Evolutionary conservation across 2,329 filamentous ascomycete genomes (phyloP).

Genomic region (Cladophialophora immunda): DNA sequence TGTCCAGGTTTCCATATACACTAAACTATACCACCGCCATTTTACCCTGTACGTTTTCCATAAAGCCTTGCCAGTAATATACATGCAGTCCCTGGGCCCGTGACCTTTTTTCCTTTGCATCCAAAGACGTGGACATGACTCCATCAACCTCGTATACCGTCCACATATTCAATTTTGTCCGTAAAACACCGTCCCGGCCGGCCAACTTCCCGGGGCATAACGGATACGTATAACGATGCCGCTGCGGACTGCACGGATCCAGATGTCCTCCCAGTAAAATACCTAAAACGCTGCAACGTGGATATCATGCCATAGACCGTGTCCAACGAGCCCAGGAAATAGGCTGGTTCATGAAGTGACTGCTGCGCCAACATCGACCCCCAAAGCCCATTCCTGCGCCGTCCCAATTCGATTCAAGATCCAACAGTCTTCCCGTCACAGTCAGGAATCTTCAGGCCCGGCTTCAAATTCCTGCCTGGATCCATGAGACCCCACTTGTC

Average conservation of each 20-base stretch:
- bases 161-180: background rate
- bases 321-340: background rate
- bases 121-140: background rate
- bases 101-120: background rate
- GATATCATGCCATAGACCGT: background rate
- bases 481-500: slow-evolving; percentile 96
- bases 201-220: background rate
- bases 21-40: background rate
- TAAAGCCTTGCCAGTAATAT: background rate
- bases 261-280: background rate
- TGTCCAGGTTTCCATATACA: background rate
- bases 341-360: background rate
- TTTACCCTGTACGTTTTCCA: background rate
- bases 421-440: slow-evolving; percentile 77
- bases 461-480: slow-evolving; percentile 81
- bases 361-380: background rate
- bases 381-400: background rate
- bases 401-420: slow-evolving; percentile 16
- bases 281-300: background rate
- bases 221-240: background rate
- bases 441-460: slow-evolving; percentile 83
- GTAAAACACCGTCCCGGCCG: background rate
- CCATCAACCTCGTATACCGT: slow-evolving; percentile 2
- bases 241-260: background rate
- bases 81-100: background rate